Evolutionary conservation across 306 rosid genomes (phyloP), one percentile per base, ranked within the genome.

Genomic region (Inga leiocalycina): DNA sequence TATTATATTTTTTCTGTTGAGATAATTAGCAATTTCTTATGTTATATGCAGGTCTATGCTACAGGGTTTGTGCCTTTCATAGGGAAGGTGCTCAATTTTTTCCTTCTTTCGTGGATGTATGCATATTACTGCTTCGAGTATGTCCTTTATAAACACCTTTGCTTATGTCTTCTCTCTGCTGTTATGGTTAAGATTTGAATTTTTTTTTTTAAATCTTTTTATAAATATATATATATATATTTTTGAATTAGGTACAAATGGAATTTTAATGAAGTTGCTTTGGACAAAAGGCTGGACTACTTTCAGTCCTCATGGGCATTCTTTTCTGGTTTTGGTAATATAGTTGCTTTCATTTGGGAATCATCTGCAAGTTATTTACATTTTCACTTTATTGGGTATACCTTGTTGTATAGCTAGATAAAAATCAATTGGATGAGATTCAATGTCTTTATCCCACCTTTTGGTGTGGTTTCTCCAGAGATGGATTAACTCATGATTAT

Each of bases 71-170:
- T 96, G 79, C 99, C 99, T 45, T 91, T 80, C 81, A 82, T 89
- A 27, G 99, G 99, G 84, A 96, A 86, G 92, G 85, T 88, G 80
- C 85, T 96, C 70, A 96, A 92, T 67, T 90, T 93, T 79, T 66
- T 93, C 52, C 96, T 93, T 84, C 94, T 93, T 52, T 92, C 98
- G 81, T 93, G 99, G 99, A 91, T 96, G 91, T 96, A 96, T 84
- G 99, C 99, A 85, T 95, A 95, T 82, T 95, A 92, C 87, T 90
- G 97, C 87, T 95, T 95, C 77, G 99, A 95, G 99, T 95, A 95
- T 48, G 98, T 91, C 87, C 65, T 71, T 70, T 79, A 22, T 83
- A 20, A 61, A 43, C 34, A 49, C 73, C 78, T 46, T 74, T 85
- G 45, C 66, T 81, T 81, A 41, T 72, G 78, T 32, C 75, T 74